phyloP scores from a whole-genome alignment of 768 basidiomycete species.

The Mycena sanguinolenta region DNA sequence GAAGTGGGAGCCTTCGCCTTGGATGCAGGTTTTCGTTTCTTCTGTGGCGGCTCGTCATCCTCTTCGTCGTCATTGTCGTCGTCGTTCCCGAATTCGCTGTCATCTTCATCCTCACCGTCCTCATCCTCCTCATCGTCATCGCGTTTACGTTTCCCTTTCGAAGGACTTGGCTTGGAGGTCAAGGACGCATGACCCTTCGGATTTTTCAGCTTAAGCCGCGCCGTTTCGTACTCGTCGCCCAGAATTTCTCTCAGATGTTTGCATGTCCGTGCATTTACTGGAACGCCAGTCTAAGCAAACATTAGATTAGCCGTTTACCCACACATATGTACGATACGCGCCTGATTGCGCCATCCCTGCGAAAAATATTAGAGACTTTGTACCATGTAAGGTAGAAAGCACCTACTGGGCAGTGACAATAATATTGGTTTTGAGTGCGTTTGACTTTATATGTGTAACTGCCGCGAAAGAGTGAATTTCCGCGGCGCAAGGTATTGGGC shows the following conservation, averaged over 20 bases:
- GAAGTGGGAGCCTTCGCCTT: slow-evolving; percentile 24
- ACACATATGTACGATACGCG: neutral
- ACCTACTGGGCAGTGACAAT: slow-evolving; percentile 46
- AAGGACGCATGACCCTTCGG: slow-evolving; percentile 32
- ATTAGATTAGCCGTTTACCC: neutral
- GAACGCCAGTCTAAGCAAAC: slow-evolving; percentile 44
- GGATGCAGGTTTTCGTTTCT: slow-evolving; percentile 37
- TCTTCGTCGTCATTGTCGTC: neutral
- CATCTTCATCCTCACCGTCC: neutral
- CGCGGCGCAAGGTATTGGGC: too few species aligned
- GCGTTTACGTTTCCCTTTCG: slow-evolving; percentile 8
- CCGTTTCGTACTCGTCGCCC: slow-evolving; percentile 62
- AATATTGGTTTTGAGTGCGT: slow-evolving; percentile 59
- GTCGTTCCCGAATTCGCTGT: neutral
- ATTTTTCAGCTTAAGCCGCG: slow-evolving; percentile 59
- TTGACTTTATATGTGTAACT: slow-evolving; percentile 42
- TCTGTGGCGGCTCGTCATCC: slow-evolving; percentile 1
- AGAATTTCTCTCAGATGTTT: slow-evolving; percentile 61
- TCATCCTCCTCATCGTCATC: slow-evolving; percentile 6
- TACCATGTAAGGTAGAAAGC: neutral
- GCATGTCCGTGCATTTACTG: slow-evolving; percentile 63
- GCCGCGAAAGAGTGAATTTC: slow-evolving; percentile 6
- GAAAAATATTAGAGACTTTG: neutral
- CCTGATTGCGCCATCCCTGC: slow-evolving; percentile 17
- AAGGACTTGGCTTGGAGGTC: slow-evolving; percentile 12